Evolutionary conservation across 495 filamentous ascomycete species (phyloP), one percentile per base, ranked within the genome.

Genomic region (Trichocladium uniseriatum): DNA sequence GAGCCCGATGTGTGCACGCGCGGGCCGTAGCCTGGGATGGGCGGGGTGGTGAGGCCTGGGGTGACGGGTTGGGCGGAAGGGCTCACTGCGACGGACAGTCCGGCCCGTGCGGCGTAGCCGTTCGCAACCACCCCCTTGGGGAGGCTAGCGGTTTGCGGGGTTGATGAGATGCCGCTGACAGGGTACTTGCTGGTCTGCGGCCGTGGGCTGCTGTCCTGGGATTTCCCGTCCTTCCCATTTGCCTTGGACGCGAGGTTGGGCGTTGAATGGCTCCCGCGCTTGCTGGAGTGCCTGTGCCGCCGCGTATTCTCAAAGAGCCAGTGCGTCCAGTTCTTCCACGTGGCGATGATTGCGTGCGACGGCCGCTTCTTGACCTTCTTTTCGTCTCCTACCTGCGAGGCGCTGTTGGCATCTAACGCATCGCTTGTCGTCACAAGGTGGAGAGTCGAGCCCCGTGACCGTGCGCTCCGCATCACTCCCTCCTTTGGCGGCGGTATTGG

Each of bases 401-500:
- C 38, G 34, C 54, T 54, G 38, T 54, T 63, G 19, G 49, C 38
- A 11, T 51, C 62, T 19, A 75, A 44, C 5, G 65, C 69, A 31
- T 72, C 72, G 39, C 66, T 68, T 0, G 81, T 82, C 10, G 84
- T 82, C 40, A 89, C 85, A 15, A 88, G 78, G 58, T 92, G 86
- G 18, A 94, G 74, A 50, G 83, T 87, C 58, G 87, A 94, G 21
- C 82, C 81, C 38, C 84, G 70, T 29, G 83, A 86, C 48, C 80
- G 71, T 46, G 81, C 76, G 43, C 76, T 77, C 59, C 77, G 67
- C 24, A 78, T 45, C 10, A 73, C 65, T 7, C 76, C 74, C 58
- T 95, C 89, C 64, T 95, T 95, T 2, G 89, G 89, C 42, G 89
- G 89, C 11, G 83, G 86, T 41, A 82, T 69, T n/a, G 89, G 89